phyloP scores from a whole-genome alignment of 2,329 filamentous ascomycete species.

The Sporothrix globosa region DNA sequence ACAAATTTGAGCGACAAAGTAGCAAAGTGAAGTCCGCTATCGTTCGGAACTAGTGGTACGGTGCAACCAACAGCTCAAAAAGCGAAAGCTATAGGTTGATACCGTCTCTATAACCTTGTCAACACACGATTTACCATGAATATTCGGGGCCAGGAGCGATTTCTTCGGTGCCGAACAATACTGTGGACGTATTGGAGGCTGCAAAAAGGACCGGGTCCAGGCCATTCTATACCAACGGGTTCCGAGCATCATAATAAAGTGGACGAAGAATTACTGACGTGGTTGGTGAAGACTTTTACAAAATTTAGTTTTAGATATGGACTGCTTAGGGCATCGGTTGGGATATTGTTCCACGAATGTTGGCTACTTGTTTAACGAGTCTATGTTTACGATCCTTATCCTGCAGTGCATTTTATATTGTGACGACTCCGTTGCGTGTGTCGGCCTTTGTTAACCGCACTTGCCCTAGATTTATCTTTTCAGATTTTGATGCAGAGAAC shows the following conservation, averaged over 20 bases:
- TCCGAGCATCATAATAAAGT: background rate
- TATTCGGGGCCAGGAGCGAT: background rate
- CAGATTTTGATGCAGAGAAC: background rate
- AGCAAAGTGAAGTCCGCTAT: background rate
- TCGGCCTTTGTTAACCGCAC: too few species aligned
- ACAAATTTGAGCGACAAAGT: background rate
- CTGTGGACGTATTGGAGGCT: background rate
- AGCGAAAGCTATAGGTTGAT: slow-evolving; percentile 1
- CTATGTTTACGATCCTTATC: too few species aligned
- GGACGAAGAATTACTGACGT: too few species aligned
- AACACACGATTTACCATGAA: background rate
- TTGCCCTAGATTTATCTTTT: background rate
- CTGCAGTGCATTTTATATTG: too few species aligned
- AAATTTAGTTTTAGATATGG: too few species aligned
- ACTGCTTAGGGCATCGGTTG: too few species aligned
- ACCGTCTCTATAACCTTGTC: background rate
- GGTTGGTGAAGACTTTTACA: too few species aligned
- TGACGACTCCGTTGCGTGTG: too few species aligned
- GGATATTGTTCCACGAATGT: too few species aligned
- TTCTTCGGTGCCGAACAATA: slow-evolving; percentile 17
- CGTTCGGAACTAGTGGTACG: background rate
- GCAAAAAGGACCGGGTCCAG: slow-evolving; percentile 7
- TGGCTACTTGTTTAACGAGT: too few species aligned
- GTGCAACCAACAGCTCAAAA: background rate
- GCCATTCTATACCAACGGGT: background rate